phyloP scores from a whole-genome alignment of 306 rosid species.

The Senna tora region DNA sequence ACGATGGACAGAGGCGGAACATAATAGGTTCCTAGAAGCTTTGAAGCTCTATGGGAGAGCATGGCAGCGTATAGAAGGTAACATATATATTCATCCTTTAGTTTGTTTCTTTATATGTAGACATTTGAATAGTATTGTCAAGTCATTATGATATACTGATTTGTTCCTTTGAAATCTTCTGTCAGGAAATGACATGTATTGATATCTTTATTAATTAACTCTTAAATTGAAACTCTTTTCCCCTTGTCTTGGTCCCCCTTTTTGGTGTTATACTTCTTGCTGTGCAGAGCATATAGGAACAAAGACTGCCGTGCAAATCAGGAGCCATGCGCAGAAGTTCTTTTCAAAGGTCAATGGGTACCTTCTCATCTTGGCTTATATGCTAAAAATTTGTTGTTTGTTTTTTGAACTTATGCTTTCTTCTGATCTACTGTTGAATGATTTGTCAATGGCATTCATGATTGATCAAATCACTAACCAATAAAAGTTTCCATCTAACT shows the following conservation, averaged over 20 bases:
- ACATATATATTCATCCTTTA: background rate
- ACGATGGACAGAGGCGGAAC: conserved; percentile 99
- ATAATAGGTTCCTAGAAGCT: conserved; percentile 88
- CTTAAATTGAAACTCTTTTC: conserved; percentile 32
- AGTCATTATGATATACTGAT: conserved; percentile 10
- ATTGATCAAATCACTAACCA: conserved; percentile 26
- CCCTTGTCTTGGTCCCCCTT: conserved; percentile 21
- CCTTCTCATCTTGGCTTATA: conserved; percentile 52
- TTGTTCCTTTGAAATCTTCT: conserved; percentile 21
- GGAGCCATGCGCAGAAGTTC: conserved; percentile 99
- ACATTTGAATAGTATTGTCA: conserved; percentile 11
- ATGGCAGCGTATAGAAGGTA: conserved; percentile 99
- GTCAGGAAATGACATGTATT: conserved; percentile 29
- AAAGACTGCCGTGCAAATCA: conserved; percentile 98
- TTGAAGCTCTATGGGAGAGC: conserved; percentile 95
- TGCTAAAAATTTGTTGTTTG: conserved; percentile 16
- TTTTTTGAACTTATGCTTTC: conserved; percentile 29
- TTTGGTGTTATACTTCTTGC: conserved; percentile 41
- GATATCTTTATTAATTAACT: conserved; percentile 35
- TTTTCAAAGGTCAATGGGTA: conserved; percentile 87
- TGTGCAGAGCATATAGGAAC: conserved; percentile 96
- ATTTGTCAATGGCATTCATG: conserved; percentile 5
- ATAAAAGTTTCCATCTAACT: conserved; percentile 9
- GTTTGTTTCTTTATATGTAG: conserved; percentile 31
- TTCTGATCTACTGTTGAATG: conserved; percentile 28